Percentiles rank a stretch among this genome's conserved stretches.
These are phyloP conservation scores for Alternaria sp. DNA, from an alignment of 2,329 filamentous ascomycete genomes.

Conservation along the genomic window DNA sequence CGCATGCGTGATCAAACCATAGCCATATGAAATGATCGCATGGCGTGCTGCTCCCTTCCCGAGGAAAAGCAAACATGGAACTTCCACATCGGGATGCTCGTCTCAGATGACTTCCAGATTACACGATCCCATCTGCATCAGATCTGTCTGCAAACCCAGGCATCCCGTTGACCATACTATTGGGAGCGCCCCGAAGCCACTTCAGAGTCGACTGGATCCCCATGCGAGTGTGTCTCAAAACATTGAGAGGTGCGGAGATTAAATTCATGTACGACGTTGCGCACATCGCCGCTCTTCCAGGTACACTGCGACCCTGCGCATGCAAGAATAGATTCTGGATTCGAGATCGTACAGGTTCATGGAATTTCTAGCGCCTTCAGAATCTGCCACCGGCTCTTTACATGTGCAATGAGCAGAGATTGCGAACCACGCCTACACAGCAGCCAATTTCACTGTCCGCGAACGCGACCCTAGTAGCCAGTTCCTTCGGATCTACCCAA, in stretches of 20 bases:
- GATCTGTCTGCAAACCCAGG: slow-evolving; percentile 19
- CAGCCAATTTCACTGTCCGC: neutral
- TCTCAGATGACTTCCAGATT: slow-evolving; percentile 20
- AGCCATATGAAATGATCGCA: neutral
- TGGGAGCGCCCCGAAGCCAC: slow-evolving; percentile 18
- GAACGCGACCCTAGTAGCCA: neutral
- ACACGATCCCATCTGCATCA: slow-evolving; percentile 13
- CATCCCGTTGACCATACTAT: slow-evolving; percentile 17
- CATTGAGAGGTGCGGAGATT: slow-evolving; percentile 17
- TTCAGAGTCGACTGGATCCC: slow-evolving; percentile 11
- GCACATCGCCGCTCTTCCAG: slow-evolving; percentile 25
- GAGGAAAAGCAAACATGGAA: neutral
- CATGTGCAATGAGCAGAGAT: neutral
- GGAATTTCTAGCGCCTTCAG: neutral
- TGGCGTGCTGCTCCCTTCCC: neutral
- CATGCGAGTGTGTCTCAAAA: slow-evolving; percentile 27
- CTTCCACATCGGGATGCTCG: slow-evolving; percentile 2
- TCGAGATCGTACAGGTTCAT: neutral
- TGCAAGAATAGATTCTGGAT: neutral
- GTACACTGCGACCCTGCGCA: slow-evolving; percentile 1
- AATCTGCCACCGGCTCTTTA: neutral
- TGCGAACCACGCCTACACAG: neutral
- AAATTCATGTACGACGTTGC: slow-evolving; percentile 19
- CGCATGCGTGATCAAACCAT: neutral
- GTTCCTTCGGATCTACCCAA: neutral